Conservation (phyloP, 1,284 basidiomycete genomes). For the Salmacisia buchloeana region DNA sequence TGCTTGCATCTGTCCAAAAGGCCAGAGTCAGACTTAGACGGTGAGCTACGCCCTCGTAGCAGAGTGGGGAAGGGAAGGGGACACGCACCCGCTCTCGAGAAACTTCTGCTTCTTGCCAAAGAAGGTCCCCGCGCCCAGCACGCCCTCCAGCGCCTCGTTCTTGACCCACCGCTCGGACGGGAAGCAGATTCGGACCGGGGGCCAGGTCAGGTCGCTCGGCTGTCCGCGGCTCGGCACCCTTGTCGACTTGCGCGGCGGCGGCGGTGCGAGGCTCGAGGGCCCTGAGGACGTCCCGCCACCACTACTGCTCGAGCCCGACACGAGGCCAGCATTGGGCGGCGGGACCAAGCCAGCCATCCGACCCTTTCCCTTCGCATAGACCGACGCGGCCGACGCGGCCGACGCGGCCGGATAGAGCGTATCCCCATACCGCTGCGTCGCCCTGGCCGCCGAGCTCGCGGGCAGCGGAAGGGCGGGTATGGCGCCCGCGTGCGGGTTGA, state of each 20-base stretch:
- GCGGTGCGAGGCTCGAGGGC: background rate
- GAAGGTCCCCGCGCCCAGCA: conserved; percentile 34
- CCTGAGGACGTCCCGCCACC: background rate
- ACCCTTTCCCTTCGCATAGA: background rate
- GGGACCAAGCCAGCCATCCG: background rate
- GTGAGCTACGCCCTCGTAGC: too few species aligned
- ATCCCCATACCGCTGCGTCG: background rate
- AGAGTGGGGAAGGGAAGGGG: background rate
- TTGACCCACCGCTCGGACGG: conserved; percentile 36
- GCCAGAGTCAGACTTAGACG: too few species aligned
- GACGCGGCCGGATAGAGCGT: background rate
- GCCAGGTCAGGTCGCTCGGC: conserved; percentile 11
- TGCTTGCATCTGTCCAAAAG: conserved; percentile 14
- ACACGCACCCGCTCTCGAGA: background rate
- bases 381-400: background rate
- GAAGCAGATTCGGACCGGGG: conserved; percentile 37
- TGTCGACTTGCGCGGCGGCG: background rate
- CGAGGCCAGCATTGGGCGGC: background rate
- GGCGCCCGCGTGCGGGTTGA: conserved; percentile 11
- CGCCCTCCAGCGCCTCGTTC: conserved; percentile 25
- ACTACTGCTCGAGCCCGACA: background rate
- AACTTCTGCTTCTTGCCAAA: conserved; percentile 40
- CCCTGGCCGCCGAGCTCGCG: background rate
- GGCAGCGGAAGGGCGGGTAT: background rate
- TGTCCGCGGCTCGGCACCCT: background rate